A percentile compares a stretch with the other conserved stretches of the same genome.
phyloP scores from a whole-genome alignment of 1,284 basidiomycete species.

The Takashimella tepidaria region DNA sequence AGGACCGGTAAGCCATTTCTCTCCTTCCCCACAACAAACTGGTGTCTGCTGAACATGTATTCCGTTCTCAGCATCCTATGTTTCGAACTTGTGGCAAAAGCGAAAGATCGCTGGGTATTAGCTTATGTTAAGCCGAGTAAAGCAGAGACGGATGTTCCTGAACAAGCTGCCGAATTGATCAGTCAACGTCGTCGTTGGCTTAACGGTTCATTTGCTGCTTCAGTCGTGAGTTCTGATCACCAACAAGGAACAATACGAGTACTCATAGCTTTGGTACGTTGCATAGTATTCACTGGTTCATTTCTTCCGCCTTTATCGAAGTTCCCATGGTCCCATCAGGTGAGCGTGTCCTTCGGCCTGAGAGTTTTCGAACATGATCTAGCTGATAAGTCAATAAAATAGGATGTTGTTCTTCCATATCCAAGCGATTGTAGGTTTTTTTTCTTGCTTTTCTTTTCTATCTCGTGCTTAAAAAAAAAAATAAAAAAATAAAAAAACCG shows the following conservation, averaged over 20 bases:
- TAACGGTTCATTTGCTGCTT: slow-evolving; percentile 95
- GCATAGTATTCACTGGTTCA: slow-evolving; percentile 82
- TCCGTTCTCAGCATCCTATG: slow-evolving; percentile 63
- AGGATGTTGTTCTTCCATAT: slow-evolving; percentile 92
- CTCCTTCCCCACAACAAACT: no score
- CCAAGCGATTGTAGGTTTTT: slow-evolving; percentile 77
- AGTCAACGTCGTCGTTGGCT: slow-evolving; percentile 91
- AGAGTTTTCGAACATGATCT: background rate
- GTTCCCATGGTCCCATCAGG: slow-evolving; percentile 70
- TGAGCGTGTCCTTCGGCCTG: slow-evolving; percentile 8
- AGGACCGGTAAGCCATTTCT: slow-evolving; percentile 71
- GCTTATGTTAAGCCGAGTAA: slow-evolving; percentile 94
- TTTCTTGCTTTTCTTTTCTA: background rate
- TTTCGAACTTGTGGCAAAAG: slow-evolving; percentile 93
- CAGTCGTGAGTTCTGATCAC: slow-evolving; percentile 73
- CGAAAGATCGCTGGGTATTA: slow-evolving; percentile 76
- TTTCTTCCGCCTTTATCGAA: slow-evolving; percentile 85
- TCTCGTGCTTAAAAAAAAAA: no score
- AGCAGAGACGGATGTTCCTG: slow-evolving; percentile 61
- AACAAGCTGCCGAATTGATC: slow-evolving; percentile 83
- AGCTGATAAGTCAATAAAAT: background rate
- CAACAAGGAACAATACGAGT: no score
- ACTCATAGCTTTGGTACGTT: background rate
- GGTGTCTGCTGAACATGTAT: background rate
- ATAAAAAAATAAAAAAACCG: no score